phyloP scores from a whole-genome alignment of 2,329 filamentous ascomycete genomes.

The Fusarium keratoplasticum region DNA sequence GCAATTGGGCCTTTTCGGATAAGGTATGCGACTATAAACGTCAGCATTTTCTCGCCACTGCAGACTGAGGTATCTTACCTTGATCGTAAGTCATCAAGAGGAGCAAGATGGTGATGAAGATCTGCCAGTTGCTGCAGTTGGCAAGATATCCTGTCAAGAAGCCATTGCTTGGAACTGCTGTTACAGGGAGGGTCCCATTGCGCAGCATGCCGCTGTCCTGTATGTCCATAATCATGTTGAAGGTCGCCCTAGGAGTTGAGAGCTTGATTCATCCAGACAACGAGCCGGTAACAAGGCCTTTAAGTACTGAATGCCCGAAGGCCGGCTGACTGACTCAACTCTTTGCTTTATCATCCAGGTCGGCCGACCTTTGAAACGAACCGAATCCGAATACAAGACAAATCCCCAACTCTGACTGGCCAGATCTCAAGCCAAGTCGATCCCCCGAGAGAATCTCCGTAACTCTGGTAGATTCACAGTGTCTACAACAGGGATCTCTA shows the following conservation, averaged over 20 bases:
- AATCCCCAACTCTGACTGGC: background rate
- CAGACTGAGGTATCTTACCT: slow-evolving; percentile 35
- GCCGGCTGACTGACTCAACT: background rate
- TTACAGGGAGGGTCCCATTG: slow-evolving; percentile 6
- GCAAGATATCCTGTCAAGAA: slow-evolving; percentile 19
- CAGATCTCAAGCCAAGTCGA: background rate
- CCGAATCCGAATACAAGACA: background rate
- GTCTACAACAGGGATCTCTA: background rate
- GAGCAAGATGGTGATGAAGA: slow-evolving; percentile 47
- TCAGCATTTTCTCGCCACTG: background rate
- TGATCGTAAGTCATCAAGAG: slow-evolving; percentile 55
- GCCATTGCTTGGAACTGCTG: background rate
- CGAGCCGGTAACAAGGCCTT: background rate
- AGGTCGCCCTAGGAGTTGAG: background rate
- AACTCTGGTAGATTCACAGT: background rate
- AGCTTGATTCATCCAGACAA: background rate
- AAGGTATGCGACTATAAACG: slow-evolving; percentile 66
- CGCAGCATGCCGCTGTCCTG: background rate
- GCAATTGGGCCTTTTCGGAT: slow-evolving; percentile 71
- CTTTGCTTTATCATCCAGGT: background rate
- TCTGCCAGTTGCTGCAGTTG: slow-evolving; percentile 15
- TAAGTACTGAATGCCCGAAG: background rate
- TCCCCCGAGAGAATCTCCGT: background rate
- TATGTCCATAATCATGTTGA: background rate
- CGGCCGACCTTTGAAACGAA: background rate